Base-by-base conservation (phyloP, 768 basidiomycete genomes). In the Pisolithus sp. region DNA sequence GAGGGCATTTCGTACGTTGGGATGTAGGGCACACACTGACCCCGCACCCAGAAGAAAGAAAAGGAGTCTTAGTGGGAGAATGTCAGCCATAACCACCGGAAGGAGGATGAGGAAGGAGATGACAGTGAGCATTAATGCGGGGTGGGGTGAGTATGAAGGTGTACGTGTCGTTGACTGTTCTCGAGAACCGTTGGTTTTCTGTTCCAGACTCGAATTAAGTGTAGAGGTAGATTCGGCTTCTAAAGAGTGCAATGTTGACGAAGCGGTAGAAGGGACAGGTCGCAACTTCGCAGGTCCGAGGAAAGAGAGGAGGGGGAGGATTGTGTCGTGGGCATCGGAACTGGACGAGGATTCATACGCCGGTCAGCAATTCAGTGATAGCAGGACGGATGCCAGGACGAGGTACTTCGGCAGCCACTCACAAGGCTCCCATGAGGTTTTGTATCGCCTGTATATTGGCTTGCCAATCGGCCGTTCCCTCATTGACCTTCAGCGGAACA, bases 371-470 rank as follows among this genome's bases (percentile, higher is more conserved):
- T 34, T 34, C 2, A 15, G 34, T 34, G 12, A 15, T 15, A 34
- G 34, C 13, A 34, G 13, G 34, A 13, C 5, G 12, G 34, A 15
- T 34, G 4, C 34, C 1, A 20, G 10, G 30, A 59, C 8, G 34
- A 46, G 21, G 49, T 41, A 28, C 13, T 26, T 8, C 9, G 26
- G n/a, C 24, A 26, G 12, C 15, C 44, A 70, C 87, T 57, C 68
- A 92, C 88, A 84, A 70, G 7, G 78, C 70, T 6, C 90, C 91
- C 91, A 94, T 93, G 28, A 94, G 77, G 57, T 94, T 94, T 63
- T 94, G 93, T 26, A 94, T 87, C 1, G 77, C 91, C 68, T 93
- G 91, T 3, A 94, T 71, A 56, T 93, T 95, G 15, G 87, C 85
- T 54, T 86, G 85, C 84, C 89, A 93, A 52, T 89, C 86, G 0